A percentile compares a stretch with the other conserved stretches of the same genome.
These are phyloP conservation scores for Mortierella sp. DNA, from an alignment of 371 early-diverging fungal genomes.

Conservation along the genomic window DNA sequence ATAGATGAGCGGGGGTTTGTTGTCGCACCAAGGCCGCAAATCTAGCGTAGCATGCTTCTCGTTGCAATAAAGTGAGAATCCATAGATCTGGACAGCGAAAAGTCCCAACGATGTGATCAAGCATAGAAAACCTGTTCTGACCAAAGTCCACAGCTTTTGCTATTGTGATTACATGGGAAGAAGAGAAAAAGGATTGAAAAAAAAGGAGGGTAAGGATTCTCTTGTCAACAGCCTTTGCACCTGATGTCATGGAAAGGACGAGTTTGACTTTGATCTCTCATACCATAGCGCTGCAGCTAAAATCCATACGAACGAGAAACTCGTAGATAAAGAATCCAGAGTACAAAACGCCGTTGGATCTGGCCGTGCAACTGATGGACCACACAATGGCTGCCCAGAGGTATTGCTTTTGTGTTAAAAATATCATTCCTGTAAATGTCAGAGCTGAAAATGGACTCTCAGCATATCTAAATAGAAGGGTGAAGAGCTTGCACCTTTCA, in stretches of 20 bases:
- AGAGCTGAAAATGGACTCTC: constrained; percentile 89
- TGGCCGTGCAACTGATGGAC: constrained; percentile 67
- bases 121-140: constrained; percentile 55
- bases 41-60: constrained; percentile 19
- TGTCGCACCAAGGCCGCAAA: constrained; percentile 79
- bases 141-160: constrained; percentile 32
- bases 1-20: constrained; percentile 74
- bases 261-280: background rate
- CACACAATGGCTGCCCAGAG: constrained; percentile 70
- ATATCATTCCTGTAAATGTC: constrained; percentile 82
- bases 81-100: constrained; percentile 75
- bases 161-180: constrained; percentile 1
- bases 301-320: constrained; percentile 50
- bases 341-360: constrained; percentile 88
- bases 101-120: constrained; percentile 66
- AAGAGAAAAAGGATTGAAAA: constrained; percentile 6
- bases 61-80: constrained; percentile 72
- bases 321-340: constrained; percentile 85
- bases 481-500: background rate
- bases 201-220: too few species aligned
- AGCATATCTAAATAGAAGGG: constrained; percentile 66
- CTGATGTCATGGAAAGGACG: too few species aligned
- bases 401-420: constrained; percentile 56
- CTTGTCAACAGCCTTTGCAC: too few species aligned
- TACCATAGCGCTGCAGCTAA: constrained; percentile 18